phyloP scores from a whole-genome alignment of 148 eudicot species.

The Rhododendron vialii region DNA sequence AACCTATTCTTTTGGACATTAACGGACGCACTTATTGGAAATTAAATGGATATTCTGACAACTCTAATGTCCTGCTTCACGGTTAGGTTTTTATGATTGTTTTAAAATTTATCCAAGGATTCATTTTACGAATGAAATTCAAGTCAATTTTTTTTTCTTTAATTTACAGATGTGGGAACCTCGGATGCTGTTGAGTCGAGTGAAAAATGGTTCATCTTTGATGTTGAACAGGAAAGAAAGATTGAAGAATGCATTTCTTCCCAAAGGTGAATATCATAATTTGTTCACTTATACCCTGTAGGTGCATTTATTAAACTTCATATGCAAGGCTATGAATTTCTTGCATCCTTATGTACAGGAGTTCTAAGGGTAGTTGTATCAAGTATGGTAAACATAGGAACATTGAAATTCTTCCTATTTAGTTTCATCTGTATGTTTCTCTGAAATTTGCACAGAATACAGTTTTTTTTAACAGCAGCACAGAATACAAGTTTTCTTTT shows the following conservation, averaged over 20 bases:
- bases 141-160: not conserved
- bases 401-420: not conserved
- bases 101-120: not conserved
- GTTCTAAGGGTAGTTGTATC: not conserved
- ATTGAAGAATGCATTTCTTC: constrained; percentile 35
- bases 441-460: not conserved
- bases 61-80: constrained; percentile 48
- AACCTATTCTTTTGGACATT: constrained; percentile 37
- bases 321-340: not conserved
- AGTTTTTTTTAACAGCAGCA: not conserved
- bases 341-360: not conserved
- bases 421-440: not conserved
- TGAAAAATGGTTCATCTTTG: constrained; percentile 66
- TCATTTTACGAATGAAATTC: not conserved
- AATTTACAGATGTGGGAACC: constrained; percentile 47
- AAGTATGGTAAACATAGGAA: not conserved
- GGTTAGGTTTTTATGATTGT: constrained; percentile 34
- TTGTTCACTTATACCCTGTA: constrained; percentile 10
- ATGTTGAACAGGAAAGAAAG: constrained; percentile 42
- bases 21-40: constrained; percentile 61
- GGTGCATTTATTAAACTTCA: not conserved
- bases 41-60: constrained; percentile 35
- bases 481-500: too few species aligned
- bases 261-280: constrained; percentile 33
- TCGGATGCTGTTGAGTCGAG: constrained; percentile 26